Evolutionary conservation across 768 basidiomycete species (phyloP), one percentile per base, ranked within the genome.

Genomic region (Suillus plorans): DNA sequence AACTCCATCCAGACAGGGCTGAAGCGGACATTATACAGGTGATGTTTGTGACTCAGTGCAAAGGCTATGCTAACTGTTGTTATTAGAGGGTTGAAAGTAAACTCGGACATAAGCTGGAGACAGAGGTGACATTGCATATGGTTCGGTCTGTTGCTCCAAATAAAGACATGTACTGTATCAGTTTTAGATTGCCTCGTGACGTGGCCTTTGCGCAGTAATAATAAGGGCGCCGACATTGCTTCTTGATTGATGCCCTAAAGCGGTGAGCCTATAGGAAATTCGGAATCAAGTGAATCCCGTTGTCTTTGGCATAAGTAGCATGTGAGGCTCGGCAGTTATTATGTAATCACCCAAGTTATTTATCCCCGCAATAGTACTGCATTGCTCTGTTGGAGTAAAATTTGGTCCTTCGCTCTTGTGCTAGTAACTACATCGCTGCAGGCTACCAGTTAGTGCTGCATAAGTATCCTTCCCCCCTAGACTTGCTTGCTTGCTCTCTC

Each of bases 161-260:
- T 77, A 99, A 99, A 78, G 90, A 95, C 71, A 98, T 99, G 97
- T 99, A 96, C 76, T 96, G 97, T 76, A 85, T 99, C 62, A 91
- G 91, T 75, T 99, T 99, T 82, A 76, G 86, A 67, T 80, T 93
- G 10, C 88, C 89, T 22, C 73, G 73, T 53, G 76, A 71, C 44
- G 80, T 81, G 10, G 84, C 82, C 5, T 79, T 75, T 60, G 73
- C 60, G 20, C 57, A 62, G 28, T 71, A 61, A 72, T 64, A 53
- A 16, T 34, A 20, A 61, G 52, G 34, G 60, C 53, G 37, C 56
- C 25, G 61, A n/a, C 25, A 13, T 7, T 50, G 37, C 55, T 36
- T 58, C 31, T 61, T 60, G 53, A 36, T 62, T 62, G 55, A 60
- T 31, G 50, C 18, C 60, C 18, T 31, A 25, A 60, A 13, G 61